These are phyloP conservation scores for Capronia americana DNA, from an alignment of 2,329 filamentous ascomycete genomes.

Conservation along the genomic window DNA sequence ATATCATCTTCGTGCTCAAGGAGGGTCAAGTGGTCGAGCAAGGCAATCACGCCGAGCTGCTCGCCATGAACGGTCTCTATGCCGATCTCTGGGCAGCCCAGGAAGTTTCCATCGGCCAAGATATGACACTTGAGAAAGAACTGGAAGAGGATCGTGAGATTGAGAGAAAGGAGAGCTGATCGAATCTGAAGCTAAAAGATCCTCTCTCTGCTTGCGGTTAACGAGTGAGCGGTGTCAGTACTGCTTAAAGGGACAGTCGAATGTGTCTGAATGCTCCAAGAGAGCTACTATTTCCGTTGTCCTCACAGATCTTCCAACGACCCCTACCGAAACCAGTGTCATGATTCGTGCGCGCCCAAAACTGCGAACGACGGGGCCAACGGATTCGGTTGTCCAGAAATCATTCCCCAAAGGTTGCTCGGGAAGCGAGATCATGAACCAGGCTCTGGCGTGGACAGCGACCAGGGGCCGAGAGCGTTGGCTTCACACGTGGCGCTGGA, in stretches of 20 bases:
- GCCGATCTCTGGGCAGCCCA: conserved; percentile 82
- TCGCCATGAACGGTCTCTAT: conserved; percentile 78
- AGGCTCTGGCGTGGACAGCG: background rate
- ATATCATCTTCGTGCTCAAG: conserved; percentile 89
- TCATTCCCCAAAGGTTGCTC: conserved; percentile 3
- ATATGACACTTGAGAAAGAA: conserved; percentile 50
- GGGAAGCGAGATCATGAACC: conserved; percentile 20
- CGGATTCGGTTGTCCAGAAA: background rate
- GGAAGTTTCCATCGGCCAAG: conserved; percentile 60
- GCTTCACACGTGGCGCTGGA: conserved; percentile 21
- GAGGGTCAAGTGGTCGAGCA: conserved; percentile 85
- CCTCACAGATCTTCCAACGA: background rate
- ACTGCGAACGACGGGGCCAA: background rate
- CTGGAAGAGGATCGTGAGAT: conserved; percentile 44
- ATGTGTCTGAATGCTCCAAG: background rate
- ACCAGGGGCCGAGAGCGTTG: conserved; percentile 6
- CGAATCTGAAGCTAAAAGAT: background rate
- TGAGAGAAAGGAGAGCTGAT: conserved; percentile 20
- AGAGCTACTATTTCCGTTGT: background rate
- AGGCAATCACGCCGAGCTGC: conserved; percentile 83
- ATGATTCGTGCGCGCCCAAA: background rate
- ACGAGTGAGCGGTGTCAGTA: background rate
- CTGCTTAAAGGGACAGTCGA: background rate
- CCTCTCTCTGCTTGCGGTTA: background rate
- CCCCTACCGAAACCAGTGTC: background rate